Base-by-base conservation (phyloP, 306 rosid genomes). In the Begonia loranthoides region DNA sequence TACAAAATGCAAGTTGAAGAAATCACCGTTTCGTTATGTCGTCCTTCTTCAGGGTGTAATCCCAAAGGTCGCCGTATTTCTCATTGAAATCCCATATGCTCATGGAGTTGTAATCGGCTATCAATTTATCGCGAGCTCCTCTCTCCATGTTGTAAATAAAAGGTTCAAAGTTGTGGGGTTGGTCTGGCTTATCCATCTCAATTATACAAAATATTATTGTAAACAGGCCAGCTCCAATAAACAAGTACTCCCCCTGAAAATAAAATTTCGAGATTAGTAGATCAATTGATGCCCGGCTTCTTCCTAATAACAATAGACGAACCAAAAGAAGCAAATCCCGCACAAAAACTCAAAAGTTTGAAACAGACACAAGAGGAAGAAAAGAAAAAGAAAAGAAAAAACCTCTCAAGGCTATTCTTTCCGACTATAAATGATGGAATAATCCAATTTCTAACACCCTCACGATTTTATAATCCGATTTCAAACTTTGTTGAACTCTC, bases 121-220 rank as follows among this genome's bases (percentile, higher is more conserved):
- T 78, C 80, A 90, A 70, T 73, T 90, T 90, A 79, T 85, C 97
- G 46, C 87, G 67, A 64, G 94, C 82, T 61, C 83, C 85, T 36
- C 95, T 79, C 63, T 89, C 97, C 97, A 90, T 79, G 41, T 82
- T 90, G 80, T 90, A 90, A 61, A 90, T 82, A 60, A 85, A 78
- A 62, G 97, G 97, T 55, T 90, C 97, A 52, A 89, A 89, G 83
- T 90, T 62, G 66, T 85, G 94, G 52, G 97, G 94, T 54, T 85
- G 54, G 63, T 90, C 95, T 45, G 97, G 97, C 64, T 90, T 85
- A 71, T 90, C 85, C 92, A 90, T 82, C 75, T 90, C 95, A 55
- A 90, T 90, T 15, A 90, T 76, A 76, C 95, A 85, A 63, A 90
- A 90, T 61, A 90, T 43, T 15, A 73, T 47, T 41, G 90, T 69